Base-by-base conservation (phyloP, 129 eudicot species). In the Flaveria sonorensis region DNA sequence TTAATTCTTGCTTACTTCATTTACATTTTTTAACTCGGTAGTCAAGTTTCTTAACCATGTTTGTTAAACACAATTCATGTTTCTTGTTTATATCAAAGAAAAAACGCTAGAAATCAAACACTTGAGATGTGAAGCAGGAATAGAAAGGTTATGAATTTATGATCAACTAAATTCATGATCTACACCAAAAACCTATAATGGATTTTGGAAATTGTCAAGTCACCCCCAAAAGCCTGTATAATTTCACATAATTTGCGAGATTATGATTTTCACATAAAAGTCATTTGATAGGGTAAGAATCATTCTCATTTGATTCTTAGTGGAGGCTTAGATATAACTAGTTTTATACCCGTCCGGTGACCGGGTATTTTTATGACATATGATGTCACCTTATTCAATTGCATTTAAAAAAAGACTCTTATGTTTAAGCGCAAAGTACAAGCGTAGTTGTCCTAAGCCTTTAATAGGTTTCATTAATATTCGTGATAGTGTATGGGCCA, bases 291-390 rank as follows among this genome's bases (percentile, higher is more conserved):
- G 68, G 15, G 50, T 21, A 20, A 56, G 6, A 13, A 67, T 80
- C 74, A 93, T 84, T 93, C 96, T 97, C 98, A 91, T 77, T 93
- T 97, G 21, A 91, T 91, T 1, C 96, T 93, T n/a, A 97, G 83
- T 23, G 98, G 98, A 71, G 97, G 97, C 81, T 93, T 93, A 16
- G 97, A 93, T 66, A 26, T 26, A 26, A 1, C 30, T 26, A 26
- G 30, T 26, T 26, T 26, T 26, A 26, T 26, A 26, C 28, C 28
- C 28, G 28, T 26, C 28, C 2, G 30, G 30, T 26, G 30, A 3
- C 30, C 30, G 30, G 30, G 30, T 26, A 26, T 26, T 26, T 26
- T 26, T 26, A 26, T 2, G 30, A 26, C 30, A 26, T 26, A 26
- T 26, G 30, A 26, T 26, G 30, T 26, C 3, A 26, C 0, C 2